Evolutionary conservation across 179 eudicot genomes (phyloP).

Genomic region (Drosera spatulata): DNA sequence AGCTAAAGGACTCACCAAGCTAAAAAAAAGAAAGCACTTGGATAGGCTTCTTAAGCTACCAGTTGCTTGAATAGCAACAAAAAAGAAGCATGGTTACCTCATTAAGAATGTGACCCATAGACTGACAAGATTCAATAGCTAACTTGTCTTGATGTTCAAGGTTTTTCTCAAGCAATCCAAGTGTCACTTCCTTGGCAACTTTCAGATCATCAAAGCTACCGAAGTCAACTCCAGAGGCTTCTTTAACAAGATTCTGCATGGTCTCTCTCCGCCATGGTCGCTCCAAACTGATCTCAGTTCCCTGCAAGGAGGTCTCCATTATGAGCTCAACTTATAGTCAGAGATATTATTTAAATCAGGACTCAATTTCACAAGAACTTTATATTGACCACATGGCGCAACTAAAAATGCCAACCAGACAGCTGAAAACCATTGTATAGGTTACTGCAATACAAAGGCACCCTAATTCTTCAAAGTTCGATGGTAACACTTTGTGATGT

Average conservation of each 20-base stretch:
- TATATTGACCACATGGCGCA: no score
- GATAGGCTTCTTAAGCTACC: no score
- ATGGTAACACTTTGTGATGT: no score
- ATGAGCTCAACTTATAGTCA: neutral
- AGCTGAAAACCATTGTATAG: no score
- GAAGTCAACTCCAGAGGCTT: slow-evolving; percentile 83
- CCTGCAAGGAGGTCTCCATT: slow-evolving; percentile 32
- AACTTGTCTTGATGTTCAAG: slow-evolving; percentile 47
- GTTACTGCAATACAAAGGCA: no score
- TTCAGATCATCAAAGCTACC: slow-evolving; percentile 42
- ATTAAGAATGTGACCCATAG: slow-evolving; percentile 81
- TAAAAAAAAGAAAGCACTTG: no score
- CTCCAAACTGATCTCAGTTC: slow-evolving; percentile 71
- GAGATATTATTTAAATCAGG: neutral
- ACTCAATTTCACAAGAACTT: neutral
- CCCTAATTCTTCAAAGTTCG: no score
- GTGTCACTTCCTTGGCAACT: slow-evolving; percentile 62
- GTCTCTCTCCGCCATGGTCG: slow-evolving; percentile 98
- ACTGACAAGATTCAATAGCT: slow-evolving; percentile 55
- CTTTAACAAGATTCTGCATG: slow-evolving; percentile 96
- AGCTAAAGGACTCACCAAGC: no score
- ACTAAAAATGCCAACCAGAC: no score
- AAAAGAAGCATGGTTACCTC: slow-evolving; percentile 41
- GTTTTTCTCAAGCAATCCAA: slow-evolving; percentile 32
- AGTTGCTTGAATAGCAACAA: slow-evolving; percentile 2